These are phyloP conservation scores for Mortierella antarctica DNA, from an alignment of 192 early-diverging fungal genomes.

Conservation along the genomic window DNA sequence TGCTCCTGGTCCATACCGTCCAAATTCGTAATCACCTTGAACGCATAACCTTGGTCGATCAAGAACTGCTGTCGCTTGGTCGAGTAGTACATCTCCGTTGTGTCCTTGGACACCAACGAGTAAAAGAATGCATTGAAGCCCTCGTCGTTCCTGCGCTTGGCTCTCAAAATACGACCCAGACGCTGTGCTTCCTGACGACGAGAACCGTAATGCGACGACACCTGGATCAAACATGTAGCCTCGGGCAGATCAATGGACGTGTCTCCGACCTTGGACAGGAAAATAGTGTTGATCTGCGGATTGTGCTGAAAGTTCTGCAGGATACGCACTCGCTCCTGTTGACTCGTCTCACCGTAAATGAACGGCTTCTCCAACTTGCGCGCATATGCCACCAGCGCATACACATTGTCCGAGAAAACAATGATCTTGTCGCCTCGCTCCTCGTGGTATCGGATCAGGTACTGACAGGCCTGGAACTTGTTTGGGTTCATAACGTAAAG, in stretches of 20 bases:
- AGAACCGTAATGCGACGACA: constrained; percentile 98
- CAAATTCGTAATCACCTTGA: constrained; percentile 97
- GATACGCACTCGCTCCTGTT: constrained; percentile 91
- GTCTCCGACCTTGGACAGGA: constrained; percentile 93
- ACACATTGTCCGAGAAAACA: constrained; percentile 99
- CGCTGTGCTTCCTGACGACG: constrained; percentile 99
- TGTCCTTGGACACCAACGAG: constrained; percentile 97
- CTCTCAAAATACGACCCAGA: constrained; percentile 92
- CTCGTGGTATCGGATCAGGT: constrained; percentile 94
- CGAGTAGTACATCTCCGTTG: constrained; percentile 98
- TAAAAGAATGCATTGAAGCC: constrained; percentile 99
- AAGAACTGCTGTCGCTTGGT: constrained; percentile 99
- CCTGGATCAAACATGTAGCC: constrained; percentile 98
- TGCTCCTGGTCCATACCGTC: constrained; percentile 90
- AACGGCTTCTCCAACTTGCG: constrained; percentile 82
- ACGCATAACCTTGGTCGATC: constrained; percentile 99
- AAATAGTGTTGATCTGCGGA: constrained; percentile 90
- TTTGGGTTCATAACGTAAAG: constrained; percentile 97
- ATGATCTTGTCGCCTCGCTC: constrained; percentile 97
- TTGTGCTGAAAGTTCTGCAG: constrained; percentile 96
- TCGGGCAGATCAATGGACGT: constrained; percentile 99
- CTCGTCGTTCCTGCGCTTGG: constrained; percentile 92
- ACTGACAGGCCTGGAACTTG: constrained; percentile 98
- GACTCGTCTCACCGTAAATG: constrained; percentile 92
- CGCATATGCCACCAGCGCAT: constrained; percentile 93